phyloP scores from a whole-genome alignment of 148 eudicot genomes.

The Agrostemma githago region DNA sequence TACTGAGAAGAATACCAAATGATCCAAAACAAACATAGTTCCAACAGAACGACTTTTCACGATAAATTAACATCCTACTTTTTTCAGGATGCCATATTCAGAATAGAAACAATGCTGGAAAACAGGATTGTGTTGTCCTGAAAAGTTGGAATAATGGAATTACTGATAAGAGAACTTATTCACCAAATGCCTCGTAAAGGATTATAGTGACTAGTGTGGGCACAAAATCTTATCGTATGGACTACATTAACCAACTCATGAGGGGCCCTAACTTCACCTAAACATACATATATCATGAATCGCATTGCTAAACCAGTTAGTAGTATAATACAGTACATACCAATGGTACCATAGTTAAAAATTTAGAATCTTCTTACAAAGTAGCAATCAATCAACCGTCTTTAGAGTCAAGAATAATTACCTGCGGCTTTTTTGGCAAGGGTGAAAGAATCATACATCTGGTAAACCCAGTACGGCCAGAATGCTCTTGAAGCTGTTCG shows the following conservation, averaged over 20 bases:
- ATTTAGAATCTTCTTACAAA: neutral
- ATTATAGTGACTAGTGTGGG: neutral
- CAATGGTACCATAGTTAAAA: neutral
- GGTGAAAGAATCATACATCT: conserved; percentile 73
- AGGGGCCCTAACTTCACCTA: neutral
- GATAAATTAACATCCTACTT: neutral
- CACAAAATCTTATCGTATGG: neutral
- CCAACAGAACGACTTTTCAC: neutral
- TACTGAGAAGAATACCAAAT: neutral
- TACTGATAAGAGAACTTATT: neutral
- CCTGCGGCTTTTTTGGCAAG: conserved; percentile 88
- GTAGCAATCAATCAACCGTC: neutral
- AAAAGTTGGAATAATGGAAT: neutral
- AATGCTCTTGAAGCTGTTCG: conserved; percentile 64
- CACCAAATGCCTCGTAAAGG: neutral
- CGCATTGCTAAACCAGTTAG: neutral
- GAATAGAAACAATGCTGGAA: too few relatives aligned
- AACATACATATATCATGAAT: neutral
- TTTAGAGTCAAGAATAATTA: conserved; percentile 16
- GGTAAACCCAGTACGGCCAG: conserved; percentile 92
- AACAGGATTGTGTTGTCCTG: neutral
- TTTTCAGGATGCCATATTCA: too few relatives aligned
- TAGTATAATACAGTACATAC: neutral
- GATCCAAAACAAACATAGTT: neutral
- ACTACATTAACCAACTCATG: neutral